Base-by-base conservation (phyloP, 139 green algal genomes). In the Diplosphaera chodatii region DNA sequence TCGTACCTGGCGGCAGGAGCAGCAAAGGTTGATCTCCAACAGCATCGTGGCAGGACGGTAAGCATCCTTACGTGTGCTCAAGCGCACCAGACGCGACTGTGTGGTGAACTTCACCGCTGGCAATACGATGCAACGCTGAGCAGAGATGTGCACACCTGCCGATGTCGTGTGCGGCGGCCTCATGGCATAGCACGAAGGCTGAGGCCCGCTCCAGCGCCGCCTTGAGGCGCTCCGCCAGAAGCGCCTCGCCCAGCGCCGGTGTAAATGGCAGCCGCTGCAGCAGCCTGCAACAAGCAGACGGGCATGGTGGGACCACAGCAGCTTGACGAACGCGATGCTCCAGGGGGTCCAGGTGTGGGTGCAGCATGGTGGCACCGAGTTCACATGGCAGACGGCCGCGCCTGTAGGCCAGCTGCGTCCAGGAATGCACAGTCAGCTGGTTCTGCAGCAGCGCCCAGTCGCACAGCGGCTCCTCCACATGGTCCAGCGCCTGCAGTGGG, bases 381-480 rank as follows among this genome's bases (percentile, higher is more conserved):
- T n/a, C n/a, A n/a, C 23, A 10, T 64, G 29, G 29, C 6, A 30
- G 16, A 25, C 3, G n/a, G n/a, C n/a, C 64, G 8, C 30, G 71
- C 71, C 71, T 71, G 28, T 76, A 65, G 1, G 67, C 29, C 1
- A 29, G 15, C 2, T 67, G 63, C 4, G 64, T 18, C 63, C 48
- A 66, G 15, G 8, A 18, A 3, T 41, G 41, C 10, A 79, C n/a
- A 13, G 55, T 28, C 15, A 30, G 32, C 3, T 5, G 15, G 1
- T 30, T 4, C 18, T 63, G 16, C 28, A 80, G 34, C 28, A 56
- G 34, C 4, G 10, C 20, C 75, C 75, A 80, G 34, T 80, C 75
- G 32, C 65, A 48, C 21, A 80, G 55, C 22, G 75, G 75, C 48
- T 37, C 22, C 22, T 69, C 55, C 32, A 71, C 34, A 6, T 59